phyloP scores from a whole-genome alignment of 1,284 basidiomycete genomes.

The Trichosporon inkin region DNA sequence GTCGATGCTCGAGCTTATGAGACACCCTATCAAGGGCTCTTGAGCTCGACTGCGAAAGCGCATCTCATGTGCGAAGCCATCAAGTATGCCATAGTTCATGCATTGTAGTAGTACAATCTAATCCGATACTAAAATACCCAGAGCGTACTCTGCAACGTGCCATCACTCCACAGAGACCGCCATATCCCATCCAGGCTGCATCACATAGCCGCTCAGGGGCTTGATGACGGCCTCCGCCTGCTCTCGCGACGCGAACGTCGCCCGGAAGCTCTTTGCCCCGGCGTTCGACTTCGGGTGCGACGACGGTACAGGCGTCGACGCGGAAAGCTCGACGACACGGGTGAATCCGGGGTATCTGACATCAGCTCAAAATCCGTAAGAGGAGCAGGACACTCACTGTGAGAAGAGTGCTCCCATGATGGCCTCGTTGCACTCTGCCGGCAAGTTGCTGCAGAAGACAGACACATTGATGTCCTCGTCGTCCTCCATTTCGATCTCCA shows the following conservation, averaged over 20 bases:
- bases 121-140: not conserved
- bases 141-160: not conserved
- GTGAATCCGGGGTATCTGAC: constrained; percentile 39
- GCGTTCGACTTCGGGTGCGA: constrained; percentile 36
- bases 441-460: constrained; percentile 42
- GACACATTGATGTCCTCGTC: constrained; percentile 33
- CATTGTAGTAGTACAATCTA: constrained; percentile 6
- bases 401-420: constrained; percentile 37
- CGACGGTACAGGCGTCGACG: constrained; percentile 28
- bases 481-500: constrained; percentile 50
- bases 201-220: constrained; percentile 38
- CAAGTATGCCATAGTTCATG: not conserved
- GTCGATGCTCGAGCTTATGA: not conserved
- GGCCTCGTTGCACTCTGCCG: constrained; percentile 38
- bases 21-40: not conserved
- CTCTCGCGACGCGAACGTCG: constrained; percentile 28
- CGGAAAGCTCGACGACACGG: constrained; percentile 22
- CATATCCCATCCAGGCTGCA: constrained; percentile 48
- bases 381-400: constrained; percentile 27
- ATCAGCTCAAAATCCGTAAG: not conserved
- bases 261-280: constrained; percentile 36
- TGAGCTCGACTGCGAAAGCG: too few species aligned
- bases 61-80: too few species aligned
- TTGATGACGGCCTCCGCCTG: constrained; percentile 30
- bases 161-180: constrained; percentile 28